phyloP scores from a whole-genome alignment of 2,329 filamentous ascomycete species.

The Zarea fungicola region DNA sequence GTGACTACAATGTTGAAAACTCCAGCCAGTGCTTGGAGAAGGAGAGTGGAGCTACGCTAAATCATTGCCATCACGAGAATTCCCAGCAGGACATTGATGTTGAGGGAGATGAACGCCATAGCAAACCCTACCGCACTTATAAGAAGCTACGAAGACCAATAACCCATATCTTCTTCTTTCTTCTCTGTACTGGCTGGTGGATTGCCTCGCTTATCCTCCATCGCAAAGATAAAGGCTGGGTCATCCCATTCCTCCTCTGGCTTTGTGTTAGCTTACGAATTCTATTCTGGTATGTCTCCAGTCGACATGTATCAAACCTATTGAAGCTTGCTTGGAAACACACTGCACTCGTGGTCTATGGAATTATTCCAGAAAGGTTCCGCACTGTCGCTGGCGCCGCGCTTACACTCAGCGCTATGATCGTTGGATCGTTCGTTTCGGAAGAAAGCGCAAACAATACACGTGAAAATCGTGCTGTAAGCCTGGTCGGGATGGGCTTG shows the following conservation, averaged over 20 bases:
- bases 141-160: too few relatives aligned
- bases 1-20: too few relatives aligned
- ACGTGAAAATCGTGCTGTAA: constrained; percentile 72
- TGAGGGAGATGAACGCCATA: too few relatives aligned
- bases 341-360: constrained; percentile 53
- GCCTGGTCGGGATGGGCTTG: constrained; percentile 70
- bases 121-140: too few relatives aligned
- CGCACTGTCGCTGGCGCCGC: constrained; percentile 58
- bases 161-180: constrained; percentile 41
- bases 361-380: constrained; percentile 60
- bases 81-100: too few relatives aligned
- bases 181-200: constrained; percentile 61
- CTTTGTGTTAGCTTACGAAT: constrained; percentile 68
- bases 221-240: constrained; percentile 68
- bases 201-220: constrained; percentile 70
- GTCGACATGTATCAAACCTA: constrained; percentile 59
- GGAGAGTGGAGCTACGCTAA: too few relatives aligned
- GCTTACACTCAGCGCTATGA: constrained; percentile 63
- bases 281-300: constrained; percentile 67
- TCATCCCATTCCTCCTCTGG: constrained; percentile 79
- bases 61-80: too few relatives aligned
- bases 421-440: constrained; percentile 73
- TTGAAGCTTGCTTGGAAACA: constrained; percentile 64
- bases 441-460: constrained; percentile 70
- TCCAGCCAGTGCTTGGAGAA: too few relatives aligned